phyloP scores from a whole-genome alignment of 2,329 filamentous ascomycete genomes.

The Paecilomyces sp. region DNA sequence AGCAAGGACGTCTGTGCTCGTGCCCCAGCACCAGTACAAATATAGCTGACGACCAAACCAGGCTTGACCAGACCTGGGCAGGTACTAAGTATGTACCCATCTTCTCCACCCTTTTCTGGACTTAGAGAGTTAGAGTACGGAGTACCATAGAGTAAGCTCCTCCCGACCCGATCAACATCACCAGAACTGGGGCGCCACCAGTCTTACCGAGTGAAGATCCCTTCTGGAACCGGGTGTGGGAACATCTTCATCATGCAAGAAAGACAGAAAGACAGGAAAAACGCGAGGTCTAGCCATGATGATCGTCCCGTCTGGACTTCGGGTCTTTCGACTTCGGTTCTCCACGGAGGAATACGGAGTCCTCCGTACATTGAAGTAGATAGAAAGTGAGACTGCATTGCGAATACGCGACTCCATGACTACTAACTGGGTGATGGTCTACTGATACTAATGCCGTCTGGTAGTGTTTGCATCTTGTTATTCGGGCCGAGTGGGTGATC shows the following conservation, averaged over 20 bases:
- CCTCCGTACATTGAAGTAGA: background rate
- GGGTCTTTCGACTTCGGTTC: background rate
- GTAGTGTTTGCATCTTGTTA: background rate
- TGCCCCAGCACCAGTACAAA: background rate
- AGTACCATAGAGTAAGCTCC: background rate
- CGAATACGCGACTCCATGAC: background rate
- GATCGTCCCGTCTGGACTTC: background rate
- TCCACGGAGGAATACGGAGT: too few species aligned
- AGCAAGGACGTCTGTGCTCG: background rate
- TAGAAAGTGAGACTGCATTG: background rate
- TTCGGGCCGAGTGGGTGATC: background rate
- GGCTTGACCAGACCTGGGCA: too few species aligned
- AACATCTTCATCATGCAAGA: background rate
- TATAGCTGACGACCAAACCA: too few species aligned
- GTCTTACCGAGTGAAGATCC: background rate
- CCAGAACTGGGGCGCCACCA: background rate
- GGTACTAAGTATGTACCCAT: too few species aligned
- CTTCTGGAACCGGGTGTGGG: background rate
- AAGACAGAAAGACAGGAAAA: too few species aligned
- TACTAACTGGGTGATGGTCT: too few species aligned
- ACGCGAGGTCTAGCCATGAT: background rate
- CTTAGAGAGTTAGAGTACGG: too few species aligned
- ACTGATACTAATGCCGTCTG: too few species aligned
- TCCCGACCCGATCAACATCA: background rate
- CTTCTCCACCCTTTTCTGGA: too few species aligned